A percentile compares a stretch with the other conserved stretches of the same genome.
Conservation (phyloP, 805 yeast genomes). For the Starmerella roubikii region DNA sequence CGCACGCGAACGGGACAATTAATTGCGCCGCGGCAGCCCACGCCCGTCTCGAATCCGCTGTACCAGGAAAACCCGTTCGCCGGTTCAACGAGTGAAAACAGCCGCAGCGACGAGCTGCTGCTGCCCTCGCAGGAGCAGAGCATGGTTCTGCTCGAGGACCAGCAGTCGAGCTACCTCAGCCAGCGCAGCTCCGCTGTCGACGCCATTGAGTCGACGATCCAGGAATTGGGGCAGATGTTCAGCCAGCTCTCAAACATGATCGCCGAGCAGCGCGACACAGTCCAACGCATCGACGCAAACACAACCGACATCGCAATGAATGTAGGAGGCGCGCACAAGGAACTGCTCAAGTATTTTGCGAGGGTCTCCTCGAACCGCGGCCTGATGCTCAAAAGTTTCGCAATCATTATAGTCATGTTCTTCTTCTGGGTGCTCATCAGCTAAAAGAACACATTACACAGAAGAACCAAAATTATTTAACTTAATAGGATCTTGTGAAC, state of each 20-base stretch:
- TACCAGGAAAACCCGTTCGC: slow-evolving; percentile 23
- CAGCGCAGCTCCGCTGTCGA: slow-evolving; percentile 85
- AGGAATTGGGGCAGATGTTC: slow-evolving; percentile 88
- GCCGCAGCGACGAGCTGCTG: slow-evolving; percentile 38
- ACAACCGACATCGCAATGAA: slow-evolving; percentile 87
- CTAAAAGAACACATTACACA: slow-evolving; percentile 1
- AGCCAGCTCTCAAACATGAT: slow-evolving; percentile 96
- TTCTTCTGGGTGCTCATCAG: slow-evolving; percentile 25
- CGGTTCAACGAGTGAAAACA: slow-evolving; percentile 24
- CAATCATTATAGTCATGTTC: slow-evolving; percentile 50
- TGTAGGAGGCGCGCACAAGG: slow-evolving; percentile 88
- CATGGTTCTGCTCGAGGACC: slow-evolving; percentile 71
- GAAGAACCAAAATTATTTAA: not conserved
- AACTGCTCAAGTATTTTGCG: slow-evolving; percentile 77
- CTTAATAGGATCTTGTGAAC: not conserved
- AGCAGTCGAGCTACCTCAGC: slow-evolving; percentile 56
- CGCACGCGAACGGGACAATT: slow-evolving; percentile 76
- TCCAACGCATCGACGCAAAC: slow-evolving; percentile 87
- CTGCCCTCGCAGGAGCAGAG: slow-evolving; percentile 82
- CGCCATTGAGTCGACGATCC: slow-evolving; percentile 91
- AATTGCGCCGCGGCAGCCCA: slow-evolving; percentile 34
- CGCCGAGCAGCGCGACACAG: slow-evolving; percentile 90
- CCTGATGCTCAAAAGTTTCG: slow-evolving; percentile 81
- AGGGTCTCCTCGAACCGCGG: slow-evolving; percentile 81
- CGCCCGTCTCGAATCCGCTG: slow-evolving; percentile 26